Evolutionary conservation across 1,139 yeast species (phyloP), one percentile per base, ranked within the genome.

Genomic region (Protomyces pachydermus): DNA sequence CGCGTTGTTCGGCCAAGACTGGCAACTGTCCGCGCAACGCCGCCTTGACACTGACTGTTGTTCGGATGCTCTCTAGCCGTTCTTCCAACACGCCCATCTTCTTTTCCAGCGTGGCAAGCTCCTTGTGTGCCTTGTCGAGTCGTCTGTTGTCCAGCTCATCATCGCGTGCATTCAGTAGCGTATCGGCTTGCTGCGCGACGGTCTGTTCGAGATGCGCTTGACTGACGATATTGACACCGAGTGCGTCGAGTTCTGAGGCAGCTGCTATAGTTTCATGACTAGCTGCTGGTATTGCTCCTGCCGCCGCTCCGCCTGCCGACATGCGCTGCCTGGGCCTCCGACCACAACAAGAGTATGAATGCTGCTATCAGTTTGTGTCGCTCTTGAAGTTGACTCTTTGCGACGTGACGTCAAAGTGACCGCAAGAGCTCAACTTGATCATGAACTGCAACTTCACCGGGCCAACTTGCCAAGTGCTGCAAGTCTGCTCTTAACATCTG

Each of bases 121-220:
- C 82, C 56, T 79, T 80, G 32, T 75, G 73, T 0, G 95, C 81
- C 72, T 89, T 88, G 12, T 83, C 85, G 16, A 91, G 77, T 65
- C 98, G 79, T 68, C 85, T 87, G 65, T 80, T 77, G 70, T 93
- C 98, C 55, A 87, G 77, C 69, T 88, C 96, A 3, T 82, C 76
- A 65, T 89, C 91, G 65, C 86, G 84, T 56, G 80, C 76, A 1
- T 81, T 76, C 65, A 90, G 79, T 3, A 82, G 84, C 61, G 78
- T 78, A 68, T 85, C 84, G 0, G 97, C 76, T 69, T 74, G 69
- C 42, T 79, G 79, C 16, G 91, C 90, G 50, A 91, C 86, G 66
- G 82, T 78, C 56, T 83, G 78, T 71, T 90, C 98, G 18, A 91
- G 76, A 25, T 84, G 85, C 65, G 82, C 84, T 73, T 91, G 97